A percentile compares a stretch with the other conserved stretches of the same genome.
These are phyloP conservation scores for Erodium texanum DNA, from an alignment of 441 rosid species.

Conservation along the genomic window DNA sequence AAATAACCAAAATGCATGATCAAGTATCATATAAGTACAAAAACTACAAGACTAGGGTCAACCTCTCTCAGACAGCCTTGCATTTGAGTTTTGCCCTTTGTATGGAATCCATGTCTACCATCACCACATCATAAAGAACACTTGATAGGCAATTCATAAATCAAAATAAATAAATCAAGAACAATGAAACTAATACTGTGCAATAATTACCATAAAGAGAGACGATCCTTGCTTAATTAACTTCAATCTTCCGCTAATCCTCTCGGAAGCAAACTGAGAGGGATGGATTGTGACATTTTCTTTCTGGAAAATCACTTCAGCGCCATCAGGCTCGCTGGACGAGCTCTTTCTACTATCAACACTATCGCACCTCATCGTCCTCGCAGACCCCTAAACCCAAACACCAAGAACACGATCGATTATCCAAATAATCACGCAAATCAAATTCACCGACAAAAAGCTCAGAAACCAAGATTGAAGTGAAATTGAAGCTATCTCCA, in stretches of 20 bases:
- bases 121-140: neutral
- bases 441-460: neutral
- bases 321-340: slow-evolving; percentile 48
- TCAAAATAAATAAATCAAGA: neutral
- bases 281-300: slow-evolving; percentile 94
- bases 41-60: slow-evolving; percentile 4
- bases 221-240: slow-evolving; percentile 67
- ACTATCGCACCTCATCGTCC: slow-evolving; percentile 56
- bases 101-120: slow-evolving; percentile 87
- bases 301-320: slow-evolving; percentile 64
- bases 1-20: slow-evolving; percentile 11
- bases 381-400: slow-evolving; percentile 51
- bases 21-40: slow-evolving; percentile 8
- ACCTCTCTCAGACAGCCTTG: slow-evolving; percentile 81
- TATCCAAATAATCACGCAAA: slow-evolving; percentile 3
- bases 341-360: slow-evolving; percentile 24
- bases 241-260: slow-evolving; percentile 89
- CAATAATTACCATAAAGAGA: slow-evolving; percentile 54
- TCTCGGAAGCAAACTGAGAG: slow-evolving; percentile 81
- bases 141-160: neutral
- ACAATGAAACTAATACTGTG: neutral
- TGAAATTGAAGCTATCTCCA: neutral
- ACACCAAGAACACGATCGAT: slow-evolving; percentile 1
- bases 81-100: slow-evolving; percentile 60
- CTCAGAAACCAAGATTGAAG: neutral